Percentiles rank a stretch among this genome's conserved stretches.
phyloP scores from a whole-genome alignment of 169 alveolate species.

The Plasmodium gonderi region DNA sequence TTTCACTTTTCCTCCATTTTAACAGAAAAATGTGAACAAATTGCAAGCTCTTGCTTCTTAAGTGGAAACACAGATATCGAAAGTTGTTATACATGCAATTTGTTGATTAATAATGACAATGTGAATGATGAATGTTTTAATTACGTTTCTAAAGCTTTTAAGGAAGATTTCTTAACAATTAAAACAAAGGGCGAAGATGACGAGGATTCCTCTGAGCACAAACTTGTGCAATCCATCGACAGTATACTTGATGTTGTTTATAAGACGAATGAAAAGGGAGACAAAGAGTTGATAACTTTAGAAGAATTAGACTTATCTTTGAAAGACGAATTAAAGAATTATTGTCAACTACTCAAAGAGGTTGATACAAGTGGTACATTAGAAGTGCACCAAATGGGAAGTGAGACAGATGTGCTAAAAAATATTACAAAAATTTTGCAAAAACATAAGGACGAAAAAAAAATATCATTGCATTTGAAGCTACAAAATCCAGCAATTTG shows the following conservation, averaged over 20 bases:
- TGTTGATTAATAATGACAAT: not conserved
- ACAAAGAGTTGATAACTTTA: not conserved
- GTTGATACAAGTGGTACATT: constrained; percentile 1
- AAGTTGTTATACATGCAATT: constrained; percentile 12
- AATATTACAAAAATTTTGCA: not conserved
- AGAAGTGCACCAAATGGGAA: not conserved
- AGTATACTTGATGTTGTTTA: not conserved
- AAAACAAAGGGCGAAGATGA: constrained; percentile 7
- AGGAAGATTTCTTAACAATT: not conserved
- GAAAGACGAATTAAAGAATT: not conserved
- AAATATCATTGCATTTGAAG: not conserved
- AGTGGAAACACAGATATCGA: constrained; percentile 42
- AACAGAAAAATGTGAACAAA: constrained; percentile 1
- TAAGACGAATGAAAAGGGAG: not conserved
- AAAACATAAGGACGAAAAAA: not conserved
- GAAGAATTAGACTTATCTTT: not conserved
- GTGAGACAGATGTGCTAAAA: not conserved
- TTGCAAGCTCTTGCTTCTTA: constrained; percentile 2
- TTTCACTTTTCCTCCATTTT: not conserved
- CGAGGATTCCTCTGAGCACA: not conserved
- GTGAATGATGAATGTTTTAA: not conserved
- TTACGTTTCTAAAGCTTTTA: not conserved
- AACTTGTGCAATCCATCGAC: not conserved
- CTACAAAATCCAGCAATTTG: constrained; percentile 13
- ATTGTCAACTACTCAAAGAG: not conserved